Base-by-base conservation (phyloP, 2,329 filamentous ascomycete species). In the Alternaria hordeiaustralica region DNA sequence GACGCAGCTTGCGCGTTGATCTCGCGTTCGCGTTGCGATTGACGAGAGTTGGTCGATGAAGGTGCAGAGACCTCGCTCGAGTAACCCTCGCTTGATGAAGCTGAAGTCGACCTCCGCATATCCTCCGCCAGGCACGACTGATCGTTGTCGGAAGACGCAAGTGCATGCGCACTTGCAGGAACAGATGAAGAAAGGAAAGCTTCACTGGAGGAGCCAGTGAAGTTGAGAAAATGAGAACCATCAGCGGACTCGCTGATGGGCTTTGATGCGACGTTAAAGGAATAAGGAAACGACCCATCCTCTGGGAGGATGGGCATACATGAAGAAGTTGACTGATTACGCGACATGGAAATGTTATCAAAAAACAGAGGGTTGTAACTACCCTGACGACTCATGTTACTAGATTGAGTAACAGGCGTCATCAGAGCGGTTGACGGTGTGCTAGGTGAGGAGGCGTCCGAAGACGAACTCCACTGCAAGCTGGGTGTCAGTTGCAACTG, bases 91-190 rank as follows among this genome's bases (percentile, higher is more conserved):
- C 70, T 75, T 6, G 72, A 74, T 55, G 65, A 63, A 63, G 64
- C 54, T 64, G 85, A 87, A 72, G 81, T 71, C 67, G 84, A 84
- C 74, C 81, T 81, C 74, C 81, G 81, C 84, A 87, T 86, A 75
- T 86, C 83, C 74, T 81, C 76, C 70, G 78, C 78, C 74, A 78
- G 75, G 75, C 72, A 66, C 76, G 73, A 69, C 74, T 71, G 64
- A 54, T 72, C 58, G 61, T 71, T 63, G 61, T 69, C 65, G 55
- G 69, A 70, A 70, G 72, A 73, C 64, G 68, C 74, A 77, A 78
- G 72, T 76, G 75, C 66, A 33, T 68, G 65, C 15, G 68, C 74
- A 79, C 75, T 77, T 77, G 74, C 66, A 70, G 72, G 49, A 65
- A 73, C 51, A 70, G 72, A 71, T 64, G 54, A 60, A 60, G 74